Evolutionary conservation across 805 yeast species (phyloP), one percentile per base, ranked within the genome.

Genomic region (Nakazawaea pomicola): DNA sequence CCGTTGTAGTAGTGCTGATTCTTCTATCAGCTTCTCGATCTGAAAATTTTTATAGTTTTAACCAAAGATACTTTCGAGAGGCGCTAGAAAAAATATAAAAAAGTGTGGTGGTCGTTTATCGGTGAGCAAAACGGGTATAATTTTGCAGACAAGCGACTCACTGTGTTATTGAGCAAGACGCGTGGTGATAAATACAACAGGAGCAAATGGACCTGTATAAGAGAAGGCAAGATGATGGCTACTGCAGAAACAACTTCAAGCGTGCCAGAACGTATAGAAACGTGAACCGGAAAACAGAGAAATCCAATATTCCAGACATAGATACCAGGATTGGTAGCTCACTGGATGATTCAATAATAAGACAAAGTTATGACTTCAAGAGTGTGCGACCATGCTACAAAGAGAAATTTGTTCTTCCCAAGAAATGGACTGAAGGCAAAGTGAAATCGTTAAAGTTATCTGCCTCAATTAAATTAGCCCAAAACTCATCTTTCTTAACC

Each of bases 401-500:
- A n/a, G 8, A 11, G 7, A n/a, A 16, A 10, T 5, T 31, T 31
- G 28, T 38, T 18, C 10, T 32, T 1, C 41, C 41, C 19, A 29
- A 14, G 5, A 9, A 14, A 17, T 30, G 15, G 33, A 19, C 2
- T 28, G 17, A 11, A 16, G 14, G 4, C 9, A 25, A 35, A 12
- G 17, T 49, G 5, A 25, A 24, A 20, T 46, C 62, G 1, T 45
- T 64, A 38, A 58, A 54, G 38, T 40, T 44, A 6, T 25, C 51
- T 0, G 49, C 60, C 33, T 50, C 63, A 3, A 36, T 45, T 35
- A 46, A 46, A 24, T 41, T 64, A 6, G 65, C 66, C 0, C 49
- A 46, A 14, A 37, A 50, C 20, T 45, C 58, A 2, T 33, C 47
- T 1, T 40, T 36, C 5, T 29, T 65, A 17, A 56, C 47, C 0